Percentiles rank a stretch among this genome's conserved stretches.
These are phyloP conservation scores for Cryphonectria radicalis DNA, from an alignment of 2,329 filamentous ascomycete genomes.

Conservation along the genomic window DNA sequence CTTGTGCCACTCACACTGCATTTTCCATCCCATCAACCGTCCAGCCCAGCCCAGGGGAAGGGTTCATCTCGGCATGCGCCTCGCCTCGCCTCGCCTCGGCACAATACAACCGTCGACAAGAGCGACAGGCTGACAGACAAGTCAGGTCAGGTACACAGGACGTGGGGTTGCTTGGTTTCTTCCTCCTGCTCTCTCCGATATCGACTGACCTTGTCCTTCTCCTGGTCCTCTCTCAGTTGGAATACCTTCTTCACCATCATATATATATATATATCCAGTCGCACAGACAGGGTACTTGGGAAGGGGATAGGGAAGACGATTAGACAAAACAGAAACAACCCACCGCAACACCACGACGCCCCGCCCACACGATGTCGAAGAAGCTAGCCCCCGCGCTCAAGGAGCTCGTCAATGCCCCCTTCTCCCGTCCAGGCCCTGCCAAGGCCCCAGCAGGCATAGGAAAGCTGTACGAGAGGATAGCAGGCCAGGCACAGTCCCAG, in stretches of 20 bases:
- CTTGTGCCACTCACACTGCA: background rate
- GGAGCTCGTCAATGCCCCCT: constrained; percentile 72
- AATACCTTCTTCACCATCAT: background rate
- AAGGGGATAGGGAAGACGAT: background rate
- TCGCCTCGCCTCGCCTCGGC: constrained; percentile 13
- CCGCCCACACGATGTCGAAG: constrained; percentile 64
- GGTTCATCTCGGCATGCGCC: background rate
- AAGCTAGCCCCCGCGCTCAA: constrained; percentile 75
- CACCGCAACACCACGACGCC: background rate
- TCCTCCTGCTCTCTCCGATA: background rate
- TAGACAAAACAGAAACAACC: background rate
- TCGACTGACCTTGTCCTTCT: background rate
- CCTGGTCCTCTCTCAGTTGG: background rate
- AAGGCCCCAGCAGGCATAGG: constrained; percentile 66
- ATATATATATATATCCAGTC: background rate
- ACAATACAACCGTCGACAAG: background rate
- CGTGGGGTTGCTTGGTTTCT: background rate
- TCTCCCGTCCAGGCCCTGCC: constrained; percentile 67
- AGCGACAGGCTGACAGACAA: background rate
- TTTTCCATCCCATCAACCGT: background rate
- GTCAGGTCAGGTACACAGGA: background rate
- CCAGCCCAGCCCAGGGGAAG: background rate
- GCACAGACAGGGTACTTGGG: background rate
- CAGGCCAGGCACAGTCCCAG: constrained; percentile 63
- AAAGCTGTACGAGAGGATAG: constrained; percentile 67